Conservation (phyloP, 2,329 filamentous ascomycete genomes). For the Ciborinia camelliae region DNA sequence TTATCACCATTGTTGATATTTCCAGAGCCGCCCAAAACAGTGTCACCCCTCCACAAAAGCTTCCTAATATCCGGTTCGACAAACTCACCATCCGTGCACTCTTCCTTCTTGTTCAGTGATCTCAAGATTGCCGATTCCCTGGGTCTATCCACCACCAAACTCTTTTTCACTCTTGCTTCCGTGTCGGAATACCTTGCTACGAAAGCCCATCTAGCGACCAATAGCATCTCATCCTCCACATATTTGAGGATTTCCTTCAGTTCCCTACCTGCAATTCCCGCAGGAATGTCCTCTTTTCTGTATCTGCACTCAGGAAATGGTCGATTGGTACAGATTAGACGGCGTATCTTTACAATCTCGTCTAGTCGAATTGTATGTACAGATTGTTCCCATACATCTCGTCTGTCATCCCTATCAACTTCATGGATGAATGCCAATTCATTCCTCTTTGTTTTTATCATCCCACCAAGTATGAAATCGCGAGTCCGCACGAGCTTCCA, state of each 20-base stretch:
- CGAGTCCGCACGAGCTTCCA: conserved; percentile 40
- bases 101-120: not conserved
- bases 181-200: conserved; percentile 9
- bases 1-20: not conserved
- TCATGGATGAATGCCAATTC: conserved; percentile 45
- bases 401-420: conserved; percentile 39
- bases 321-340: conserved; percentile 54
- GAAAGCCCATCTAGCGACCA: conserved; percentile 19
- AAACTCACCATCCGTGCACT: not conserved
- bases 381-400: conserved; percentile 38
- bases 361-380: conserved; percentile 43
- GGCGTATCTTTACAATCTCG: conserved; percentile 42
- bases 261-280: conserved; percentile 4
- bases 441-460: conserved; percentile 40
- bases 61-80: not conserved
- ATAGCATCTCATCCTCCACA: conserved; percentile 10
- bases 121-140: not conserved
- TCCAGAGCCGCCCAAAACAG: conserved; percentile 20
- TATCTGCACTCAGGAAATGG: conserved; percentile 40
- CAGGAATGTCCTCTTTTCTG: conserved; percentile 20
- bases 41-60: conserved; percentile 21
- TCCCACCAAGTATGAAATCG: conserved; percentile 31
- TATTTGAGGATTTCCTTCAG: not conserved
- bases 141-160: not conserved
- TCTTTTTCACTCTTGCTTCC: not conserved